These are phyloP conservation scores for Groenewaldozyma sp. DNA, from an alignment of 1,139 yeast genomes.

Conservation along the genomic window DNA sequence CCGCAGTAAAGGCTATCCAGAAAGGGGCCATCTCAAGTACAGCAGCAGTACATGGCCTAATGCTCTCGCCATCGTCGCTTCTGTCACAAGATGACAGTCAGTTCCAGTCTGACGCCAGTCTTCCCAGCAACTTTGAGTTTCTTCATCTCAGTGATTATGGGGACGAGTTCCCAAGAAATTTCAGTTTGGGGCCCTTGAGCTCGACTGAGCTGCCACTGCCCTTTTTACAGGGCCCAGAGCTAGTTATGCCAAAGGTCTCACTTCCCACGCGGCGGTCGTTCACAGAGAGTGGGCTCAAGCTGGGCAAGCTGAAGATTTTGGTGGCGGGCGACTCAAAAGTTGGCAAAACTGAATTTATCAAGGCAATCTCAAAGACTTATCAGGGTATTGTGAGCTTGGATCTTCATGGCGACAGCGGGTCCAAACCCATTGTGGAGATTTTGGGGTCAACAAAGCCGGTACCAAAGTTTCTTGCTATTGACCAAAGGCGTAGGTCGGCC, in stretches of 20 bases:
- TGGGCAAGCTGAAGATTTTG: constrained; percentile 23
- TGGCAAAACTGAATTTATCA: constrained; percentile 23
- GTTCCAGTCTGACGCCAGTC: constrained; percentile 2
- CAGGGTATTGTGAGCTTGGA: constrained; percentile 23
- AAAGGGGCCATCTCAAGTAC: no score
- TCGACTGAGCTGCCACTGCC: constrained; percentile 5
- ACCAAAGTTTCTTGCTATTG: constrained; percentile 16
- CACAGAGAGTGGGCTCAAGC: constrained; percentile 19
- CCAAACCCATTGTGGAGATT: constrained; percentile 8
- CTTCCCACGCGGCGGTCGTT: constrained; percentile 22
- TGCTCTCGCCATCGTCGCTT: constrained; percentile 2
- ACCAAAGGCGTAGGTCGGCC: constrained; percentile 1
- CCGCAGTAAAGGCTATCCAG: no score
- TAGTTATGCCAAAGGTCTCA: constrained; percentile 22
- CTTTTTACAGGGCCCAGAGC: constrained; percentile 7
- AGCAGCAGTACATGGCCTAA: no score
- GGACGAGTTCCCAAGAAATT: neutral
- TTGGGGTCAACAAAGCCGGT: constrained; percentile 22
- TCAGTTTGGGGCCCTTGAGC: neutral
- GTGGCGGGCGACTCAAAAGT: constrained; percentile 22
- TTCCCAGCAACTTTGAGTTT: neutral
- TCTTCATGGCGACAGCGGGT: constrained; percentile 6
- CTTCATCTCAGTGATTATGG: constrained; percentile 2
- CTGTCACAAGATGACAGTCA: constrained; percentile 4
- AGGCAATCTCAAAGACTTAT: constrained; percentile 18